Evolutionary conservation across 495 filamentous ascomycete species (phyloP).

Genomic region (Xylaria longipes): DNA sequence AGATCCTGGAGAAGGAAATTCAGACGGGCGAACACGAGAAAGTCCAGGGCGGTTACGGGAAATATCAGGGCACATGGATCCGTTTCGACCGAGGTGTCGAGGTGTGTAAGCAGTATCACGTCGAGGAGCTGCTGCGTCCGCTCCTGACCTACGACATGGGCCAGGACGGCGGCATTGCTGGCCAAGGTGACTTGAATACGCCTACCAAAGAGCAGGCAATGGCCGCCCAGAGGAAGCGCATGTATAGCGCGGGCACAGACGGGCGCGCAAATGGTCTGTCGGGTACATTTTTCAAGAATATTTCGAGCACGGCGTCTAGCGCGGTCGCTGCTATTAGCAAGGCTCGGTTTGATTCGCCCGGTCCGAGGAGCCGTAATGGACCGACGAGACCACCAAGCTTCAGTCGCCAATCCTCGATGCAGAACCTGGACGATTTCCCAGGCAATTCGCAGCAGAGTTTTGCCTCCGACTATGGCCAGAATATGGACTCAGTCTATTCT

Average conservation of each 20-base stretch:
- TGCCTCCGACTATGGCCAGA: slow-evolving; percentile 52
- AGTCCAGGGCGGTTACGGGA: slow-evolving; percentile 97
- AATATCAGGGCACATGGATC: slow-evolving; percentile 99
- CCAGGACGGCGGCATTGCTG: slow-evolving; percentile 70
- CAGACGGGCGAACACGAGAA: slow-evolving; percentile 95
- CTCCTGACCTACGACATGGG: slow-evolving; percentile 89
- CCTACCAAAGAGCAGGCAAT: slow-evolving; percentile 99
- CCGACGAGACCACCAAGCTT: slow-evolving; percentile 58
- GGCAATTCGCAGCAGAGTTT: slow-evolving; percentile 58
- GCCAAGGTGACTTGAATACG: slow-evolving; percentile 73
- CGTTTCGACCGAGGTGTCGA: slow-evolving; percentile 88
- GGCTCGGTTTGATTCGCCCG: slow-evolving; percentile 88
- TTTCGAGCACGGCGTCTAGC: slow-evolving; percentile 88
- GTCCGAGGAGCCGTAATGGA: slow-evolving; percentile 62
- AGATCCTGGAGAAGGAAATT: slow-evolving; percentile 97
- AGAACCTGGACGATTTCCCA: slow-evolving; percentile 58
- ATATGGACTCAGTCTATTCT: slow-evolving; percentile 55
- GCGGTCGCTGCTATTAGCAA: slow-evolving; percentile 96
- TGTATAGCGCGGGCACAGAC: slow-evolving; percentile 77
- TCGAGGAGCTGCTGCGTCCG: slow-evolving; percentile 83
- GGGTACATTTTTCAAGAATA: slow-evolving; percentile 94
- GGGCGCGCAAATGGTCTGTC: slow-evolving; percentile 68
- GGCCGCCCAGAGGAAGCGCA: slow-evolving; percentile 92
- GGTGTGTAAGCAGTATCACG: slow-evolving; percentile 91
- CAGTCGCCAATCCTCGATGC: slow-evolving; percentile 64